A percentile compares a stretch with the other conserved stretches of the same genome.
phyloP scores from a whole-genome alignment of 2,329 filamentous ascomycete species.

The Aspergillus neotritici region DNA sequence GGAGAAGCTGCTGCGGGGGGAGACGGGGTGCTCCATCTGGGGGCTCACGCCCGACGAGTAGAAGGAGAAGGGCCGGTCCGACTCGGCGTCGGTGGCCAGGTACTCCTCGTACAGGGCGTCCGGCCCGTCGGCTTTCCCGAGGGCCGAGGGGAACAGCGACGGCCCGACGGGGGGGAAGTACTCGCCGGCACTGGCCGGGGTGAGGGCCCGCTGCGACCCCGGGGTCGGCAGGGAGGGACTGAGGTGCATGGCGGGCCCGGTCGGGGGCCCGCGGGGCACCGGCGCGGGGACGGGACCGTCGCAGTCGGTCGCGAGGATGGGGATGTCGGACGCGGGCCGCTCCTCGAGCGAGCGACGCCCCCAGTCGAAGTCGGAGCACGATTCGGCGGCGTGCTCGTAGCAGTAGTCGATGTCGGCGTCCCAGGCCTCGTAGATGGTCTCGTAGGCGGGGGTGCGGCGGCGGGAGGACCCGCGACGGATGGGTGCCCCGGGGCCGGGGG shows the following conservation, averaged over 20 bases:
- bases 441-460: constrained; percentile 18
- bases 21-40: constrained; percentile 35
- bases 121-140: constrained; percentile 29
- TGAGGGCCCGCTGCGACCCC: constrained; percentile 1
- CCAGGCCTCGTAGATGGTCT: constrained; percentile 45
- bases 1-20: constrained; percentile 45
- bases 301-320: too few relatives aligned
- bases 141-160: constrained; percentile 24
- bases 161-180: constrained; percentile 31
- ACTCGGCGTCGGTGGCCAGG: constrained; percentile 40
- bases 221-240: constrained; percentile 26
- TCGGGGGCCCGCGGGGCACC: constrained; percentile 7
- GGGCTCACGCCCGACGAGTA: constrained; percentile 38
- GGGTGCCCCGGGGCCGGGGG: constrained; percentile 12
- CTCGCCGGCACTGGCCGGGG: constrained; percentile 9
- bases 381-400: constrained; percentile 57
- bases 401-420: constrained; percentile 60
- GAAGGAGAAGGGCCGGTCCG: constrained; percentile 45
- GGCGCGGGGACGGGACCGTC: constrained; percentile 5
- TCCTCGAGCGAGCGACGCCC: constrained; percentile 35
- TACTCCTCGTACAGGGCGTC: constrained; percentile 38
- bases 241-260: constrained; percentile 18
- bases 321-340: neutral
- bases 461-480: constrained; percentile 12
- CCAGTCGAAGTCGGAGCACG: constrained; percentile 58